Base-by-base conservation (phyloP, 116 monocot species). In the Posidonia oceanica region DNA sequence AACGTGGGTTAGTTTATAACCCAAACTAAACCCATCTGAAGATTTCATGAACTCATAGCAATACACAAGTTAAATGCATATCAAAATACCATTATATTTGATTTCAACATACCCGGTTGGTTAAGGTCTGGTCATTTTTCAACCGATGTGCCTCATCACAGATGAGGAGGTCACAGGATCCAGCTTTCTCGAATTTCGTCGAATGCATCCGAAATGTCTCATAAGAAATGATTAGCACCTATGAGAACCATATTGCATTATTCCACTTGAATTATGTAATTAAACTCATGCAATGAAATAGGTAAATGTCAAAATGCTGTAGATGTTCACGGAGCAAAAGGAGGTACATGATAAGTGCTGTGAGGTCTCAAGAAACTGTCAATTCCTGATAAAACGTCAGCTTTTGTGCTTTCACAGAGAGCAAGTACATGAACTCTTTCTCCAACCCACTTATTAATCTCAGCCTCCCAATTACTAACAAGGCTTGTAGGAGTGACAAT, bases 151-250 rank as follows among this genome's bases (percentile, higher is more conserved):
- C 97, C 75, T 97, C 97, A 71, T 97, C 97, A 61, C 97, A 97
- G 66, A 97, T 97, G 40, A 97, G 97, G 67, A 97, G 89, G 63
- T 97, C 92, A 79, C 97, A 97, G 60, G 82, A 81, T 36, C 91
- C 89, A 69, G 62, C 54, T 75, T 82, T 89, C 61, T 83, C 92
- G 82, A 97, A 97, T 79, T 89, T 97, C 60, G 83, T 73, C 54
- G 92, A 87, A 81, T 97, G 96, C 96, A 97, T 87, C 22, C 91
- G 83, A 77, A 97, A 97, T 51, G 96, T 97, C 73, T 97, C 96
- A 61, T 91, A 97, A 36, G 96, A 97, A 66, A 97, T 80, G 63
- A 97, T 97, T 14, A 97, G 82, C 15, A 97, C 92, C 92, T 97
- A 61, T 54, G 61, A 39, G 29, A 62, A 36, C 36, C 6, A 62